Conservation (phyloP, 208 protist genomes). For the Wallacemonas sp. region DNA sequence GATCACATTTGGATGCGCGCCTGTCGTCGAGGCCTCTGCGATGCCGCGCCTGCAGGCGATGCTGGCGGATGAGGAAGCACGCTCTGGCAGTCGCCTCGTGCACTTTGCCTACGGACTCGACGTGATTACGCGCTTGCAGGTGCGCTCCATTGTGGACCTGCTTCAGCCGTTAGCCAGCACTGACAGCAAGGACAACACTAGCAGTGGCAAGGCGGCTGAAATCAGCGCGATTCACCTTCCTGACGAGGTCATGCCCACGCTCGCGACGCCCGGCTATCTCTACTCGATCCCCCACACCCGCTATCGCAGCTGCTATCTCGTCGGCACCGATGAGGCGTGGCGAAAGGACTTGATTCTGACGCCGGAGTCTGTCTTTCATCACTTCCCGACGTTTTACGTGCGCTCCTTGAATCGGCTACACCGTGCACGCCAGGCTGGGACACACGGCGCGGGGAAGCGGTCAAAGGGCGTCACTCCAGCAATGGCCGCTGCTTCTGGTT, state of each 20-base stretch:
- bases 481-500: neutral
- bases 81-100: constrained; percentile 46
- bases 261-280: constrained; percentile 29
- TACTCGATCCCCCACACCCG: constrained; percentile 24
- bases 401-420: constrained; percentile 44
- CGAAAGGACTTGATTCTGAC: constrained; percentile 27
- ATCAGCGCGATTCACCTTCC: constrained; percentile 4
- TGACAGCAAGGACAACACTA: neutral
- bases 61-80: constrained; percentile 28
- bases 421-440: neutral
- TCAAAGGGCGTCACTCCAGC: neutral
- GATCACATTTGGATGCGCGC: constrained; percentile 56
- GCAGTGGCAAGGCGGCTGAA: constrained; percentile 25
- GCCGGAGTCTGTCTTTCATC: constrained; percentile 33
- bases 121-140: constrained; percentile 57
- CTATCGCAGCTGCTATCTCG: constrained; percentile 23
- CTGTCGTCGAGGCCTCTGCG: constrained; percentile 50
- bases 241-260: constrained; percentile 27
- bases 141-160: constrained; percentile 44
- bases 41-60: constrained; percentile 23
- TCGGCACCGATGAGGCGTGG: constrained; percentile 27
- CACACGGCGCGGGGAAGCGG: neutral
- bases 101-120: constrained; percentile 67
- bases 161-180: constrained; percentile 20
- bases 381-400: constrained; percentile 62